These are phyloP conservation scores for Corylus heterophylla DNA, from an alignment of 306 rosid species.

Conservation along the genomic window DNA sequence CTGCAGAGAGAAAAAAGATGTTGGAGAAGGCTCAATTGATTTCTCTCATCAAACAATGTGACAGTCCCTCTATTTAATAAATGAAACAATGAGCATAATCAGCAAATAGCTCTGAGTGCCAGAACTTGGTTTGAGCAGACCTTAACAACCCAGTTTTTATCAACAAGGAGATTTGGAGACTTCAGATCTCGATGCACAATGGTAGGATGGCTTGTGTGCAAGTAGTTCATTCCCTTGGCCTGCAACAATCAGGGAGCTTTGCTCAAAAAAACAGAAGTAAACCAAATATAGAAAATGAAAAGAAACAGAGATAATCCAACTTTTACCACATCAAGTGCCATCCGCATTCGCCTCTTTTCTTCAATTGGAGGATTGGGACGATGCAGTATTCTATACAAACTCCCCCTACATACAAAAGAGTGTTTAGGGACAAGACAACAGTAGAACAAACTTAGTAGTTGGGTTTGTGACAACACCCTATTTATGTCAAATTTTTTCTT, in stretches of 20 bases:
- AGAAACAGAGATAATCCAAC: constrained; percentile 12
- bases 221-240: constrained; percentile 99
- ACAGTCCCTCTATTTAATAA: background rate
- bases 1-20: constrained; percentile 44
- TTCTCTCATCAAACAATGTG: background rate
- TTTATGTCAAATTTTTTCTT: constrained; percentile 17
- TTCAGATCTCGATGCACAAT: constrained; percentile 96
- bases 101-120: constrained; percentile 13
- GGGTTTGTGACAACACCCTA: constrained; percentile 16
- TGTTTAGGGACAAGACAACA: constrained; percentile 35
- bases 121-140: constrained; percentile 42
- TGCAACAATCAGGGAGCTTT: constrained; percentile 31
- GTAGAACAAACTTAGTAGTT: constrained; percentile 19
- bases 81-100: background rate
- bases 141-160: constrained; percentile 97
- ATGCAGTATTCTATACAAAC: constrained; percentile 87
- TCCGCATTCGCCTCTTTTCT: constrained; percentile 86
- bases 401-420: constrained; percentile 66
- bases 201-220: constrained; percentile 95
- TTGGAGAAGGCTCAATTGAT: constrained; percentile 6
- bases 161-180: constrained; percentile 98
- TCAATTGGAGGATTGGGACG: constrained; percentile 89
- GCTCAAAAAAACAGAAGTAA: constrained; percentile 22
- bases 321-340: constrained; percentile 98
- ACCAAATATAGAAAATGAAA: constrained; percentile 20